Conservation (phyloP, 1,139 yeast species). For the Kluyveromyces sp. region DNA sequence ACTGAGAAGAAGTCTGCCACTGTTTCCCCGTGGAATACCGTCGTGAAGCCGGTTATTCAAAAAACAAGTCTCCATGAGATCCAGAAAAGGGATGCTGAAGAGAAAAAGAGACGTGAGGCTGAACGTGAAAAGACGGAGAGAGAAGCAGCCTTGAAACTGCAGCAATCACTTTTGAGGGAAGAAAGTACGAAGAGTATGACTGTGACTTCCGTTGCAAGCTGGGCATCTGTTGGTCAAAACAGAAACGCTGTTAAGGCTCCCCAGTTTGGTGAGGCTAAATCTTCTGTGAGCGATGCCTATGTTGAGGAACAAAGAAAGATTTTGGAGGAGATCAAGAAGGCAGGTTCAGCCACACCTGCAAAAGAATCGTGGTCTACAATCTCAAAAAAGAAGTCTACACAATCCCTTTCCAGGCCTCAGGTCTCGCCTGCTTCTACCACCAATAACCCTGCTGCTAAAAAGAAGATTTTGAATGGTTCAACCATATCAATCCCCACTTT, state of each 20-base stretch:
- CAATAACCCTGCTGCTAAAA: slow-evolving; percentile 11
- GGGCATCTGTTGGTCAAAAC: slow-evolving; percentile 25
- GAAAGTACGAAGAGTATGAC: slow-evolving; percentile 16
- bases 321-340: slow-evolving; percentile 28
- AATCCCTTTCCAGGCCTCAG: neutral
- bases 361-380: slow-evolving; percentile 28
- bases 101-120: slow-evolving; percentile 16
- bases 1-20: neutral
- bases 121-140: slow-evolving; percentile 18
- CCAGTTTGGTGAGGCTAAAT: slow-evolving; percentile 17
- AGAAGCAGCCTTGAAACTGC: slow-evolving; percentile 19
- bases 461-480: slow-evolving; percentile 5
- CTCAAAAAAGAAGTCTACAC: slow-evolving; percentile 13
- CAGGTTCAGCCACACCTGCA: slow-evolving; percentile 11
- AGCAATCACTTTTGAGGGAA: slow-evolving; percentile 20
- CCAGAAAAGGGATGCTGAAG: slow-evolving; percentile 18
- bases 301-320: slow-evolving; percentile 24
- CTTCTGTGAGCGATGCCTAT: slow-evolving; percentile 21
- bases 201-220: slow-evolving; percentile 23
- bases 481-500: slow-evolving; percentile 18
- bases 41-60: neutral
- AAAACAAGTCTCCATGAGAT: slow-evolving; percentile 22
- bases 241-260: slow-evolving; percentile 23
- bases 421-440: no score
- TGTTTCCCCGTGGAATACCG: neutral